Conservation (phyloP, 2,329 filamentous ascomycete genomes). For the Cercospora sp. region DNA sequence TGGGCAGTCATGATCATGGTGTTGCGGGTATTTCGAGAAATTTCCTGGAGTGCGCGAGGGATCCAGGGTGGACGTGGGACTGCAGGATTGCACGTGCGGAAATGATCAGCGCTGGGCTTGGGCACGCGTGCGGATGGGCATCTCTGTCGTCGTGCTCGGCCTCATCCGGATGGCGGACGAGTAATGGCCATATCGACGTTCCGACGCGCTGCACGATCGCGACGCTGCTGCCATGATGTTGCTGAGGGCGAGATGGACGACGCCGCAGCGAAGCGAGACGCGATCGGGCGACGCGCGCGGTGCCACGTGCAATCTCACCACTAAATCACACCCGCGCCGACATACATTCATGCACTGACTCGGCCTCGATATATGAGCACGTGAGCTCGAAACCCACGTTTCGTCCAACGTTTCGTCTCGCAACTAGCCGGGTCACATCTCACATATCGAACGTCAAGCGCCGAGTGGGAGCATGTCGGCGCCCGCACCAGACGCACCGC, state of each 20-base stretch:
- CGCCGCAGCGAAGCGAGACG: conserved; percentile 16
- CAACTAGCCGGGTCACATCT: neutral
- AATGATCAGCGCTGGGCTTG: conserved; percentile 27
- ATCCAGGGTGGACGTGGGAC: conserved; percentile 22
- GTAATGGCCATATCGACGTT: conserved; percentile 15
- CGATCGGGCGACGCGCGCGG: neutral
- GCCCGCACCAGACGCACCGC: neutral
- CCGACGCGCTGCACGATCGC: conserved; percentile 9
- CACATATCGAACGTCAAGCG: neutral
- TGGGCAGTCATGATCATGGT: conserved; percentile 15
- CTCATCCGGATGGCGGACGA: conserved; percentile 11
- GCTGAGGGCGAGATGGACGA: neutral
- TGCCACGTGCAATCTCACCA: conserved; percentile 9
- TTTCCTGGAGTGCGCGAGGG: conserved; percentile 24
- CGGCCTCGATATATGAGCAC: conserved; percentile 7
- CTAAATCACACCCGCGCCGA: neutral
- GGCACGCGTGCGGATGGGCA: conserved; percentile 19
- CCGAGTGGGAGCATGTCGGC: neutral
- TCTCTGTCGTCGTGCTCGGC: conserved; percentile 4
- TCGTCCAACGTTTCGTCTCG: neutral
- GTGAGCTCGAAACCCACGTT: conserved; percentile 6
- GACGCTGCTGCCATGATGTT: neutral
- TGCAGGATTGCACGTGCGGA: conserved; percentile 23
- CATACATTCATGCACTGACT: conserved; percentile 15
- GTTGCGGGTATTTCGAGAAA: conserved; percentile 25